Evolutionary conservation across 768 basidiomycete genomes (phyloP).

Genomic region (Sistotremastrum niveocremeum): DNA sequence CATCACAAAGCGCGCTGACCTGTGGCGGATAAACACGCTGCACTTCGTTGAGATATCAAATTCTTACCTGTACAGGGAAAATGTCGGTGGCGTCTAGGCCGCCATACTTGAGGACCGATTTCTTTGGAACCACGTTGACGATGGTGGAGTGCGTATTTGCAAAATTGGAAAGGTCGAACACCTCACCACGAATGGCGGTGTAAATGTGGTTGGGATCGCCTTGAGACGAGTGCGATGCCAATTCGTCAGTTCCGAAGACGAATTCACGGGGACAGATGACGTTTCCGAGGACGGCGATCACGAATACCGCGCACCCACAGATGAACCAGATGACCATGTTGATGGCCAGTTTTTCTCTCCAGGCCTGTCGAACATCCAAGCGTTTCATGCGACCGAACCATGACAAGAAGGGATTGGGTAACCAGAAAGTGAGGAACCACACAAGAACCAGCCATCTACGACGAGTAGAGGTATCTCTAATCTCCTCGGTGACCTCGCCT

Average conservation of each 20-base stretch:
- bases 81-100: conserved; percentile 59
- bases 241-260: conserved; percentile 70
- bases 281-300: conserved; percentile 76
- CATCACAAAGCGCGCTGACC: conserved; percentile 91
- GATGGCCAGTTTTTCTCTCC: conserved; percentile 92
- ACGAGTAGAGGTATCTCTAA: conserved; percentile 71
- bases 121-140: conserved; percentile 60
- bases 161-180: conserved; percentile 71
- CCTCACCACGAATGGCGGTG: conserved; percentile 81
- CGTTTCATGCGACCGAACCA: conserved; percentile 89
- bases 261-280: conserved; percentile 93
- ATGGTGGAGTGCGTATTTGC: conserved; percentile 52
- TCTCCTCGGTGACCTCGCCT: conserved; percentile 75
- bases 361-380: conserved; percentile 84
- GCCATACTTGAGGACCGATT: conserved; percentile 72
- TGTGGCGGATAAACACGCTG: conserved; percentile 14
- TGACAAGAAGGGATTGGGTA: conserved; percentile 56
- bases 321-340: conserved; percentile 95
- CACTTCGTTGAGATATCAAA: background rate
- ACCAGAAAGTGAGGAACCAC: conserved; percentile 87
- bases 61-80: conserved; percentile 84
- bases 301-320: conserved; percentile 80
- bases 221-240: conserved; percentile 53
- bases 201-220: conserved; percentile 63
- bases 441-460: conserved; percentile 79